phyloP scores from a whole-genome alignment of 495 filamentous ascomycete genomes.

The Staphylotrichum longicolle region DNA sequence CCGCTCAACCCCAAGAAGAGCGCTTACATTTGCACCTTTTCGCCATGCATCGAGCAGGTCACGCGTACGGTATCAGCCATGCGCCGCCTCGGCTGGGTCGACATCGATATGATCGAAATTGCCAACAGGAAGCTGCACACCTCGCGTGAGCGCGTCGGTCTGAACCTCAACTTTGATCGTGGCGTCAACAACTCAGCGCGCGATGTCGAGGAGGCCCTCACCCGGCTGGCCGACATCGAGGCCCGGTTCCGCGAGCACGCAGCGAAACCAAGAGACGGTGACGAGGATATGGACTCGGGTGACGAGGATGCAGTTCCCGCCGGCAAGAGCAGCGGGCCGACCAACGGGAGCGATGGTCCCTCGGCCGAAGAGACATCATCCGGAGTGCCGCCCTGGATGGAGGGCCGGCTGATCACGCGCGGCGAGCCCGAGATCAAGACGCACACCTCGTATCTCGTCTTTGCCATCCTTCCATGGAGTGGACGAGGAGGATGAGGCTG shows the following conservation, averaged over 20 bases:
- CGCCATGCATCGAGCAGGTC: conserved; percentile 94
- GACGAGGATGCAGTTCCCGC: conserved; percentile 19
- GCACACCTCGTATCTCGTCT: conserved; percentile 92
- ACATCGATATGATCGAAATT: conserved; percentile 88
- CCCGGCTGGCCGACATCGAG: conserved; percentile 69
- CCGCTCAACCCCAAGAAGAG: conserved; percentile 67
- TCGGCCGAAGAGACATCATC: conserved; percentile 8
- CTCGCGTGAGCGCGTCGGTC: conserved; percentile 73
- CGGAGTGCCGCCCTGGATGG: conserved; percentile 40
- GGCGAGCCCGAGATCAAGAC: conserved; percentile 87
- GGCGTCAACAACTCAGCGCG: conserved; percentile 53
- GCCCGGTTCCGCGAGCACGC: conserved; percentile 58
- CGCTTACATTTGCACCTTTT: conserved; percentile 85
- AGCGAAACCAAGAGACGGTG: conserved; percentile 30
- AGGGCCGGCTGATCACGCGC: conserved; percentile 73
- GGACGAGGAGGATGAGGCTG: conserved; percentile 83
- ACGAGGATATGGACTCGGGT: conserved; percentile 29
- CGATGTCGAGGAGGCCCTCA: conserved; percentile 75
- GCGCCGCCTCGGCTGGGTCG: conserved; percentile 79
- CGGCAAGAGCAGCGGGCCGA: conserved; percentile 20
- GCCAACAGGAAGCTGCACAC: conserved; percentile 74
- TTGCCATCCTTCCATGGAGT: conserved; percentile 81
- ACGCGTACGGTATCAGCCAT: conserved; percentile 75
- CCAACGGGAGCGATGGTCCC: conserved; percentile 22
- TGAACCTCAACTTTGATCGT: conserved; percentile 42